Base-by-base conservation (phyloP, 495 filamentous ascomycete species). In the Aspergillus coremiiformis region DNA sequence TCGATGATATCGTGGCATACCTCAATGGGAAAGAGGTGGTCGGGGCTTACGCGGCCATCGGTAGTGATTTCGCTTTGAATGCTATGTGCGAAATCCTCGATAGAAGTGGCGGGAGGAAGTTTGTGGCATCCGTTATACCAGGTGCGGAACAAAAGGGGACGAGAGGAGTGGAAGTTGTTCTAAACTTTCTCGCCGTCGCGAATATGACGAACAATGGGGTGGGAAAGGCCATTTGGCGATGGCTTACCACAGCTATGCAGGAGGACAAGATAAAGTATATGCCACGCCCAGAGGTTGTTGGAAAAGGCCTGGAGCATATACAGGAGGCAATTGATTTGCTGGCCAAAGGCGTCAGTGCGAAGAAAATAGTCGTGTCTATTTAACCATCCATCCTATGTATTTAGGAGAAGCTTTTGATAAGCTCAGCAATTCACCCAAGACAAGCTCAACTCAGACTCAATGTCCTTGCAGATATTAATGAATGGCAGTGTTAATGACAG, bases 271-370 rank as follows among this genome's bases (percentile, higher is more conserved):
- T 60, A 17, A 22, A 47, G n/a, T 12, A 58, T 22, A 64, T 64
- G 51, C 68, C 70, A 0, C 61, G 70, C 46, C 59, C 70, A 1
- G n/a, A 59, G 14, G 52, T 74, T 29, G 51, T 65, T 6, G 57
- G 64, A 3, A 62, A 64, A 4, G 71, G 73, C 6, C 54, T 74
- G 39, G 64, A 63, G 22, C 53, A 47, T 2, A 59, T 71, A 9
- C 71, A 76, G 52, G 55, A 55, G 10, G 73, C 59, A 0, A 22
- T 73, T 17, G 65, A 71, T 48, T 14, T 56, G 5, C 58, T 61
- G 39, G 62, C 51, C 37, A 58, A 61, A 32, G 71, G 68, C 8
- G 64, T 67, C 0, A 69, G 66, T 35, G 70, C 71, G 0, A 53
- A 59, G 44, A 76, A 76, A 51, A 39, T 73, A 5, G 53, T 55